Evolutionary conservation across 805 yeast species (phyloP).

Genomic region (Kuraishia borneana): DNA sequence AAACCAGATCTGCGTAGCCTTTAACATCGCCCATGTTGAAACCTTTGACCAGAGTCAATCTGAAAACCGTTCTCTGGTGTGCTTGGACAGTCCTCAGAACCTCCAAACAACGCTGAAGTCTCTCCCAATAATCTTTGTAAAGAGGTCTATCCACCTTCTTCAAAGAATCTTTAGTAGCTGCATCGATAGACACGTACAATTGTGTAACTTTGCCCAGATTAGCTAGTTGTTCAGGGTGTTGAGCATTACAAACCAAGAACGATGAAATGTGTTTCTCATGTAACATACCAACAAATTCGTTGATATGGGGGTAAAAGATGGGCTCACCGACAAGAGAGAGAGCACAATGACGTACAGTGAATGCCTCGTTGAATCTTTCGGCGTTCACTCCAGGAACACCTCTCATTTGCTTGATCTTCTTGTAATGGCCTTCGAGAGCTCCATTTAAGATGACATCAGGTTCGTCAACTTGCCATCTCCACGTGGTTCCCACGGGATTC

Average conservation of each 20-base stretch:
- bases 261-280: slow-evolving; percentile 76
- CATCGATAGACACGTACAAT: slow-evolving; percentile 86
- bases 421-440: slow-evolving; percentile 81
- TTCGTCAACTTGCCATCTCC: slow-evolving; percentile 94
- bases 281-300: slow-evolving; percentile 69
- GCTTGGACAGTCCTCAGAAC: slow-evolving; percentile 61
- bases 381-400: slow-evolving; percentile 93
- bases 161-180: slow-evolving; percentile 73
- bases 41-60: slow-evolving; percentile 85
- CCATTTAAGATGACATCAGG: slow-evolving; percentile 80
- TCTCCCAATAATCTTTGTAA: slow-evolving; percentile 87
- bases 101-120: slow-evolving; percentile 71
- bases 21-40: slow-evolving; percentile 74
- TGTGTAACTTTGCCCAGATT: slow-evolving; percentile 73
- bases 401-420: slow-evolving; percentile 86
- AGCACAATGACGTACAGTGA: slow-evolving; percentile 84
- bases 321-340: slow-evolving; percentile 92
- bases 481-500: slow-evolving; percentile 88
- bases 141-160: slow-evolving; percentile 83
- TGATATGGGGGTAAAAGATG: slow-evolving; percentile 84
- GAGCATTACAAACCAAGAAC: slow-evolving; percentile 90
- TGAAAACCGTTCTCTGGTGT: slow-evolving; percentile 83
- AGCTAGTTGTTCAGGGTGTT: slow-evolving; percentile 79
- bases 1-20: slow-evolving; percentile 83
- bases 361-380: slow-evolving; percentile 85